These are phyloP conservation scores for Leishmania major DNA, from an alignment of 208 protist species.

Conservation along the genomic window DNA sequence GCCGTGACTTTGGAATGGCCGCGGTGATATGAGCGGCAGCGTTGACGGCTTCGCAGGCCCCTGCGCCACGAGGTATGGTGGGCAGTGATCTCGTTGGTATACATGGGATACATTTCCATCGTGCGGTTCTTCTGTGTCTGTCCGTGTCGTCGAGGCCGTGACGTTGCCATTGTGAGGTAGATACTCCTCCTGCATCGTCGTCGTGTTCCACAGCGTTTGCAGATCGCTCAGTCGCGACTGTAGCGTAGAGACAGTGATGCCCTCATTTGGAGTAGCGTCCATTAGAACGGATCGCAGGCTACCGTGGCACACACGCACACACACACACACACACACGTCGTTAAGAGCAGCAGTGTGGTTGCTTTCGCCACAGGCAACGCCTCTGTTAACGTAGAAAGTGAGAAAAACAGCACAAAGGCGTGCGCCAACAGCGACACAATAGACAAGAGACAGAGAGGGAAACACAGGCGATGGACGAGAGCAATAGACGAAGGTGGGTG, in stretches of 20 bases:
- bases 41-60: slow-evolving; percentile 3
- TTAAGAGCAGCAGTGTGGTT: background rate
- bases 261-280: slow-evolving; percentile 5
- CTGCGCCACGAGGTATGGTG: background rate
- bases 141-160: background rate
- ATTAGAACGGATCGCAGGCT: background rate
- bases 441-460: background rate
- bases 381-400: background rate
- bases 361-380: background rate
- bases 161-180: background rate
- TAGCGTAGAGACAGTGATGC: background rate
- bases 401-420: background rate
- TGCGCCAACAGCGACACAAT: background rate
- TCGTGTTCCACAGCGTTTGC: background rate
- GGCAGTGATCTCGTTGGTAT: background rate
- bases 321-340: background rate
- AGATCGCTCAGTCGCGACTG: slow-evolving; percentile 8
- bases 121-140: background rate
- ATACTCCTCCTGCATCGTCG: background rate
- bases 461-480: background rate
- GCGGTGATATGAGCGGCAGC: background rate
- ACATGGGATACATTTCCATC: background rate
- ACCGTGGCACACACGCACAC: background rate
- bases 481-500: background rate
- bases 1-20: background rate